These are phyloP conservation scores for Sporisorium graminicola DNA, from an alignment of 1,284 basidiomycete species.

Conservation along the genomic window DNA sequence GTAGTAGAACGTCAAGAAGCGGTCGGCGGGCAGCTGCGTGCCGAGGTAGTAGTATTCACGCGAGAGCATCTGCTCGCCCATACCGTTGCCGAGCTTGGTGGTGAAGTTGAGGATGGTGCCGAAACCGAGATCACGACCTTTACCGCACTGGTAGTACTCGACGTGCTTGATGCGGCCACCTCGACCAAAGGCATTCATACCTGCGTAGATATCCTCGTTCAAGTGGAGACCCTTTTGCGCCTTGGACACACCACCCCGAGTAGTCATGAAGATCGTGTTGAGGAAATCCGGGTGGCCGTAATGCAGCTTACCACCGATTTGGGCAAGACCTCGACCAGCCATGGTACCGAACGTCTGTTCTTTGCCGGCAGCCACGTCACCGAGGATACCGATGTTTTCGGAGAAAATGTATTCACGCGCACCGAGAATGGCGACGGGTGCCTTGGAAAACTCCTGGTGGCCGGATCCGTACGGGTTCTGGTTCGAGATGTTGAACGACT, in stretches of 20 bases:
- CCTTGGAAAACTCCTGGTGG: slow-evolving; percentile 76
- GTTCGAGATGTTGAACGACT: slow-evolving; percentile 87
- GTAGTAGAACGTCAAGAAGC: slow-evolving; percentile 99
- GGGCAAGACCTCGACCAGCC: slow-evolving; percentile 91
- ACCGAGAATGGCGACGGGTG: slow-evolving; percentile 96
- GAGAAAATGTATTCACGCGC: slow-evolving; percentile 99
- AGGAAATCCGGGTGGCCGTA: slow-evolving; percentile 99
- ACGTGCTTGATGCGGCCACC: slow-evolving; percentile 99
- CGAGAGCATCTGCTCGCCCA: slow-evolving; percentile 99
- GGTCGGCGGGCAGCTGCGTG: slow-evolving; percentile 97
- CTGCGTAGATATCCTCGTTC: slow-evolving; percentile 99
- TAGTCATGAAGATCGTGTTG: slow-evolving; percentile 97
- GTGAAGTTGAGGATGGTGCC: slow-evolving; percentile 99
- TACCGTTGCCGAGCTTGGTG: slow-evolving; percentile 99
- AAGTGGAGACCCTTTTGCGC: slow-evolving; percentile 98
- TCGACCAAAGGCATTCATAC: slow-evolving; percentile 97
- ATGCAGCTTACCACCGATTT: slow-evolving; percentile 98
- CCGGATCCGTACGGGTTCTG: slow-evolving; percentile 90
- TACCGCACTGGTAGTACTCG: slow-evolving; percentile 97
- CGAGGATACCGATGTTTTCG: slow-evolving; percentile 98
- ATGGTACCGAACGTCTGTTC: slow-evolving; percentile 99
- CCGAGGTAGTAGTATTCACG: slow-evolving; percentile 99
- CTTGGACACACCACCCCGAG: slow-evolving; percentile 97
- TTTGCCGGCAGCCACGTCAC: slow-evolving; percentile 97
- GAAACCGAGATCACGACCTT: slow-evolving; percentile 98